Base-by-base conservation (phyloP, 805 yeast genomes). In the Candida odintsovae region DNA sequence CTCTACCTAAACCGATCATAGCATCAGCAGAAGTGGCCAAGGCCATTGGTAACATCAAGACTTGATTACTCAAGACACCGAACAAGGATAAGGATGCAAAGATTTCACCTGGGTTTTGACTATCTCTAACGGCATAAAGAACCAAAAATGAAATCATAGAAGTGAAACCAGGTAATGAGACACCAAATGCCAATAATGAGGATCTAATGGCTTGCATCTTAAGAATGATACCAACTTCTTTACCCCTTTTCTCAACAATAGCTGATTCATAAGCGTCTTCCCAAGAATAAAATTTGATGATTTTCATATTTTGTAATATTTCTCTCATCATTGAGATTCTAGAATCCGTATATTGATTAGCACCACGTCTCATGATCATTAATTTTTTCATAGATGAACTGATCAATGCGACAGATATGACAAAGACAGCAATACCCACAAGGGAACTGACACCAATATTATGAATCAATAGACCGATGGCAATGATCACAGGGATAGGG, bases 231-330 rank as follows among this genome's bases (percentile, higher is more conserved):
- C 55, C 51, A 76, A 83, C 78, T 64, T 88, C 96, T 22, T 68
- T 62, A 1, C 55, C 54, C 58, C 96, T 75, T 33, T 77, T 67
- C 4, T 70, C 70, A 7, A 77, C 55, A 38, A 87, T 75, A 40
- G 75, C 62, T 12, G 71, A 62, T 45, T 72, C 70, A 62, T 86
- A 88, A 1, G 96, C 87, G 23, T 72, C 73, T 66, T 89, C 96
- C 96, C 96, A 88, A 1, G 92, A 83, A 61, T 88, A 88, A 62
- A 75, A 86, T 68, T 88, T 88, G 66, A 88, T 84, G 62, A 83
- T 75, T 55, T 78, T 82, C 66, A 83, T 74, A 56, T 78, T 76
- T 51, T 72, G 74, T 50, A 83, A 65, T 28, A 81, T 75, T 59
- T 83, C 90, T 57, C 82, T 78, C 60, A 82, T 74, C 52, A 71